Evolutionary conservation across 164 flowering plant species (phyloP), one percentile per base, ranked within the genome.

Genomic region (Magnolia kwangsiensis): DNA sequence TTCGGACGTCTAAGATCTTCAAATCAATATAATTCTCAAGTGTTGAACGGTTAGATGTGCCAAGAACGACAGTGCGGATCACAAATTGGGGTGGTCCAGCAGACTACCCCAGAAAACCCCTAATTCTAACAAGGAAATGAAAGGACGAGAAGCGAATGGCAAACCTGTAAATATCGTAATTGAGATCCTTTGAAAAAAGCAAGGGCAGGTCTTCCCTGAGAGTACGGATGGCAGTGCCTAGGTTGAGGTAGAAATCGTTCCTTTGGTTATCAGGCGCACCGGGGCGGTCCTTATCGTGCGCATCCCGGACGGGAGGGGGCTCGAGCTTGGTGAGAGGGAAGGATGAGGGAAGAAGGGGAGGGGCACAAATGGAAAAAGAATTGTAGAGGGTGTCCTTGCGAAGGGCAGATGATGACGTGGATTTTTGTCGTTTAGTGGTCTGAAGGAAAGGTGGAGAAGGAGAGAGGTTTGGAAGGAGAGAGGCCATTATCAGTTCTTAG

Each of bases 131-230:
- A 37, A 37, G 7, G 45, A 37, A 37, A 37, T 37, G 21, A 16
- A 72, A 72, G 63, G 16, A 55, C 1, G 20, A 24, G n/a, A 55
- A 3, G 24, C 7, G 50, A 72, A 50, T 7, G 3, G 14, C 8
- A 14, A 51, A 74, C 98, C 97, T 90, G 87, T 92, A 95, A 67
- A 95, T 95, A 65, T 87, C 89, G 75, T 95, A 92, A 82, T 91
- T 90, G 85, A 95, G 96, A 84, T 92, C 97, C 81, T 85, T 88
- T 80, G 89, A 69, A 85, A 95, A 92, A 75, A 92, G 55, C 18
- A 83, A 67, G 23, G 98, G 98, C 74, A 92, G n/a, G 82, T 95
- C 98, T 78, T 95, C 95, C 18, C 97, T 83, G 19, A 95, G 98
- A 0, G 98, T 95, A 73, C 98, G 76, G 0, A 95, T 97, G 66